Base-by-base conservation (phyloP, 1,284 basidiomycete species). In the Cryptococcus sp. region DNA sequence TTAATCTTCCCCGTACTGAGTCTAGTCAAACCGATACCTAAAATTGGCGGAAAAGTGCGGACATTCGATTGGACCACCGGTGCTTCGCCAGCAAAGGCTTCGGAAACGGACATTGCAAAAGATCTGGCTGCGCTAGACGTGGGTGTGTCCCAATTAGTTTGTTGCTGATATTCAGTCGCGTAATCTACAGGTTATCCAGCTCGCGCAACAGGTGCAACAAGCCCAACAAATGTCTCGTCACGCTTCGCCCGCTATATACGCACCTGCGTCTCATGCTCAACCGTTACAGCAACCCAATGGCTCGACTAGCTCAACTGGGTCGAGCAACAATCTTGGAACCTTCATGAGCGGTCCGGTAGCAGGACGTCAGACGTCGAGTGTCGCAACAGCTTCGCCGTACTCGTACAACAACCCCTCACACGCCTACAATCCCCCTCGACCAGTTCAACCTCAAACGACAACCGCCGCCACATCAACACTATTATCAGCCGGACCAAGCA, bases 61-160 rank as follows among this genome's bases (percentile, higher is more conserved):
- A 47, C 45, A 0, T 65, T 67, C 35, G 61, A 69, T 44, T 73
- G 71, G 71, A 57, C 65, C 1, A 52, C 56, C 1, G 69, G 69
- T 6, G 63, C 68, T 5, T 56, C 59, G 2, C 67, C 69, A 11
- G 35, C 59, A 2, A 55, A 52, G 22, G 46, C 72, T 34, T 51
- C 48, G 9, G 48, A 43, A 3, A 58, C 62, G 5, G 69, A 73
- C 4, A 65, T 59, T 10, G 36, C 58, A 19, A 47, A 54, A 9
- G 71, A 73, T 52, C 54, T 73, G 36, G 54, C 57, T 6, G 43
- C 66, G 37, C 71, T 73, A 63, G 68, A 68, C 5, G 69, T 43
- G 28, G 4, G 14, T 19, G 10, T n/a, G 28, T 21, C 10, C 10
- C n/a, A n/a, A n/a, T n/a, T n/a, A n/a, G n/a, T n/a, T n/a, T n/a